Percentiles rank a stretch among this genome's conserved stretches.
Evolutionary conservation across 1,139 yeast genomes (phyloP).

Genomic region (Debaryomycetaceae sp.): DNA sequence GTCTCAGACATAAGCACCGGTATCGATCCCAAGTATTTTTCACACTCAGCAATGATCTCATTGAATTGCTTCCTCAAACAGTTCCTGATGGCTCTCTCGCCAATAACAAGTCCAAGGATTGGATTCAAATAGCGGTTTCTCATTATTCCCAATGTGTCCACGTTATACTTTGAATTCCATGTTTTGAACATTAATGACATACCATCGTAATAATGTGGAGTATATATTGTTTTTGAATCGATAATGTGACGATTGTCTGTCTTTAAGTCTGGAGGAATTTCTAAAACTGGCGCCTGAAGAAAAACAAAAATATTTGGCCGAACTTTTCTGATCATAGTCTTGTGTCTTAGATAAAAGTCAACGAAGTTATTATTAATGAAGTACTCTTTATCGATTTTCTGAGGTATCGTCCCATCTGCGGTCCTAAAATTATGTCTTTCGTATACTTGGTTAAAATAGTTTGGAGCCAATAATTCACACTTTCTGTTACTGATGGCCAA

Average conservation of each 20-base stretch:
- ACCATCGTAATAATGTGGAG: conserved; percentile 94
- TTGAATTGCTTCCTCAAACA: conserved; percentile 65
- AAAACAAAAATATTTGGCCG: conserved; percentile 53
- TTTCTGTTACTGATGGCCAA: conserved; percentile 29
- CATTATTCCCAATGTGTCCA: conserved; percentile 88
- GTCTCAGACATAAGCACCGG: conserved; percentile 87
- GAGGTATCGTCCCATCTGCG: conserved; percentile 20
- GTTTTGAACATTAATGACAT: conserved; percentile 85
- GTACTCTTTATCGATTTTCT: conserved; percentile 47
- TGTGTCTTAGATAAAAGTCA: conserved; percentile 52
- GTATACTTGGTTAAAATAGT: conserved; percentile 29
- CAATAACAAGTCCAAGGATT: conserved; percentile 71
- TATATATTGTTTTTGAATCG: conserved; percentile 65
- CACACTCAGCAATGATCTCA: conserved; percentile 63
- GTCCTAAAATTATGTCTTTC: conserved; percentile 17
- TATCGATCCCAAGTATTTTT: conserved; percentile 53
- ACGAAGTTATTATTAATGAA: conserved; percentile 65
- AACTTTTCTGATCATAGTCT: conserved; percentile 44
- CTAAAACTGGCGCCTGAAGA: conserved; percentile 82
- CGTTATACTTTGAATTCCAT: conserved; percentile 76
- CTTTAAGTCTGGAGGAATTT: conserved; percentile 68
- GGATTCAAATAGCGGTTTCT: conserved; percentile 76
- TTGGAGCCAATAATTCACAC: conserved; percentile 28
- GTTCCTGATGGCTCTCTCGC: conserved; percentile 73
- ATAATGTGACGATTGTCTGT: conserved; percentile 47